These are phyloP conservation scores for Dipodascus geniculatus DNA, from an alignment of 805 yeast species.

Conservation along the genomic window DNA sequence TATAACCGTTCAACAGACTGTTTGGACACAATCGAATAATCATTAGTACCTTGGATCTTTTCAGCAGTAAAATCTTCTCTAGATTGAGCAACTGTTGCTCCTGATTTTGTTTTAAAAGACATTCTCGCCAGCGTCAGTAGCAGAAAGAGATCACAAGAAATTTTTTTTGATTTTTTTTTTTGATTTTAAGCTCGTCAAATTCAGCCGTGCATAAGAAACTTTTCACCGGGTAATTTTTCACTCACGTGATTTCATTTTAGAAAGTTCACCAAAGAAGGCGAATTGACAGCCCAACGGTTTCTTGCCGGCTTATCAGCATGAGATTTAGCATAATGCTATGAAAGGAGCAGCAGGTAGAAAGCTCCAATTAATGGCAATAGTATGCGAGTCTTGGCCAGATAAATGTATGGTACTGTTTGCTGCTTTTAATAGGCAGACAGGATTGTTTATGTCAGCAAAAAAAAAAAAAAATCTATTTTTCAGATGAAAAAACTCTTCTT, in stretches of 20 bases:
- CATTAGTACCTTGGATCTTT: constrained; percentile 75
- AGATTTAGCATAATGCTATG: no score
- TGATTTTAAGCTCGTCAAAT: no score
- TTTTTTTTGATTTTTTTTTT: no score
- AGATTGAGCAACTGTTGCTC: not conserved
- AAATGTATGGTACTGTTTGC: no score
- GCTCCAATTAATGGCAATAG: not conserved
- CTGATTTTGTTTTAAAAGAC: not conserved
- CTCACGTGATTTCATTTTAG: no score
- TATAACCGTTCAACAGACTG: constrained; percentile 62
- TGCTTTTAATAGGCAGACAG: not conserved
- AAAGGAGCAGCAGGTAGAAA: no score
- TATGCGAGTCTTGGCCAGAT: not conserved
- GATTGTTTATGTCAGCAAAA: not conserved
- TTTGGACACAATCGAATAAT: constrained; percentile 72
- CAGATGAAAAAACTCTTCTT: not conserved
- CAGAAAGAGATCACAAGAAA: constrained; percentile 14
- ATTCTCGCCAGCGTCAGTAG: not conserved
- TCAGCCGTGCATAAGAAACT: no score
- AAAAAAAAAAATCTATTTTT: no score
- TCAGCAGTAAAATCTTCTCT: constrained; percentile 32
- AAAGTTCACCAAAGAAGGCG: no score
- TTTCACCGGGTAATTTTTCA: no score
- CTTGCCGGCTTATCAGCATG: not conserved
- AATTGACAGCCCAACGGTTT: no score